Conservation (phyloP, 2,329 filamentous ascomycete genomes). For the Orbilia quercus region DNA sequence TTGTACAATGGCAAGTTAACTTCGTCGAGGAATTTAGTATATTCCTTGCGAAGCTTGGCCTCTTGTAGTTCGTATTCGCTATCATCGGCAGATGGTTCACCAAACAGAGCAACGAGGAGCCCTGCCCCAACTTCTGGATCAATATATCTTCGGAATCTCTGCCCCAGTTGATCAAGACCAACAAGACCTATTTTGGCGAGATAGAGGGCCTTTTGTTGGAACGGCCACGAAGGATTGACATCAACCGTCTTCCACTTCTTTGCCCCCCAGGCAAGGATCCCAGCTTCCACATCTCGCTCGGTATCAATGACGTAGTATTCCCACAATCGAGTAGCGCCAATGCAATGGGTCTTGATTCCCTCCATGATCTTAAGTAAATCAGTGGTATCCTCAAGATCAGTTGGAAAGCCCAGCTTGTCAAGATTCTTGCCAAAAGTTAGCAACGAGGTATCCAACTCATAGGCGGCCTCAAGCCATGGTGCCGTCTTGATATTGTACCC, state of each 20-base stretch:
- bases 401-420: slow-evolving; percentile 77
- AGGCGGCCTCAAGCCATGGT: slow-evolving; percentile 77
- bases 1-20: slow-evolving; percentile 89
- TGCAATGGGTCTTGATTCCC: slow-evolving; percentile 81
- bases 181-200: slow-evolving; percentile 76
- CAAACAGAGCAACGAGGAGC: slow-evolving; percentile 75
- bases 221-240: slow-evolving; percentile 63
- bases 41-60: slow-evolving; percentile 67
- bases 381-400: slow-evolving; percentile 74
- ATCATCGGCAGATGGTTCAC: slow-evolving; percentile 70
- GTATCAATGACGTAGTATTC: slow-evolving; percentile 91
- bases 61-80: slow-evolving; percentile 67
- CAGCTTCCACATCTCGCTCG: slow-evolving; percentile 75
- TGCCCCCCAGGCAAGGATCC: slow-evolving; percentile 76
- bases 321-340: slow-evolving; percentile 84
- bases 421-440: slow-evolving; percentile 76
- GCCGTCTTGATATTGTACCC: slow-evolving; percentile 95
- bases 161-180: slow-evolving; percentile 79
- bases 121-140: slow-evolving; percentile 77
- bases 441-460: slow-evolving; percentile 71
- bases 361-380: slow-evolving; percentile 86
- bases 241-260: slow-evolving; percentile 68
- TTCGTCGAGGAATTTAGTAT: slow-evolving; percentile 77
- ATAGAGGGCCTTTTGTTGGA: slow-evolving; percentile 71
- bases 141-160: slow-evolving; percentile 78